Percentiles rank a stretch among this genome's conserved stretches.
These are phyloP conservation scores for Aspergillus brasiliensis DNA, from an alignment of 2,329 filamentous ascomycete genomes.

Conservation along the genomic window DNA sequence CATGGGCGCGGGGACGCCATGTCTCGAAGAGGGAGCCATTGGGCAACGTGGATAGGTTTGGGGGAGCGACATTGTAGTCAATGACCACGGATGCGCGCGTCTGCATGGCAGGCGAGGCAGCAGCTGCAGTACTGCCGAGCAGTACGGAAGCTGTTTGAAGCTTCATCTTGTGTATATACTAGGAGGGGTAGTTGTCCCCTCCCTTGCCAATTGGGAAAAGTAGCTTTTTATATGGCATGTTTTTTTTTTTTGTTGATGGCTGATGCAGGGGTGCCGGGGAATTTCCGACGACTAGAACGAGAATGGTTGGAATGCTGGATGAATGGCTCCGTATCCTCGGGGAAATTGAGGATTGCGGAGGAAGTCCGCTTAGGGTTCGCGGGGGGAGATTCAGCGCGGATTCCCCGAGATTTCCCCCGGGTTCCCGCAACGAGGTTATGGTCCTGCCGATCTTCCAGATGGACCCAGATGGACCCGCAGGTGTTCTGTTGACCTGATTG, in stretches of 20 bases:
- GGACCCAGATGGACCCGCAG: neutral
- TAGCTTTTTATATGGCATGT: neutral
- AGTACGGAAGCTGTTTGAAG: neutral
- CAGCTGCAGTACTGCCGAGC: neutral
- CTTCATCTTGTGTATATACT: too few relatives aligned
- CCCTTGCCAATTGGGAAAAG: neutral
- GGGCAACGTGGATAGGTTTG: conserved; percentile 19
- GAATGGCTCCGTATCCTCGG: neutral
- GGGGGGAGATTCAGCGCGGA: neutral
- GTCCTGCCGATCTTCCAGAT: neutral
- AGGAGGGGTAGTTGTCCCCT: too few relatives aligned
- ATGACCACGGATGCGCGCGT: neutral
- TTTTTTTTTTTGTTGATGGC: too few relatives aligned
- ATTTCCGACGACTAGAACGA: neutral
- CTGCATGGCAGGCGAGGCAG: neutral
- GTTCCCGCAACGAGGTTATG: neutral
- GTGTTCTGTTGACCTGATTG: neutral
- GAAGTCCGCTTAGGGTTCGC: neutral
- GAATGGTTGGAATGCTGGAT: neutral
- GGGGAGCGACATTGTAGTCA: conserved; percentile 11
- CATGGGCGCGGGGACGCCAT: conserved; percentile 22
- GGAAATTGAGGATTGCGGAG: neutral
- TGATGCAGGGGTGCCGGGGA: neutral
- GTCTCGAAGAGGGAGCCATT: conserved; percentile 19
- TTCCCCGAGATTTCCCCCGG: neutral